Base-by-base conservation (phyloP, 352 stramenopile genomes). In the Phytophthora litchii region DNA sequence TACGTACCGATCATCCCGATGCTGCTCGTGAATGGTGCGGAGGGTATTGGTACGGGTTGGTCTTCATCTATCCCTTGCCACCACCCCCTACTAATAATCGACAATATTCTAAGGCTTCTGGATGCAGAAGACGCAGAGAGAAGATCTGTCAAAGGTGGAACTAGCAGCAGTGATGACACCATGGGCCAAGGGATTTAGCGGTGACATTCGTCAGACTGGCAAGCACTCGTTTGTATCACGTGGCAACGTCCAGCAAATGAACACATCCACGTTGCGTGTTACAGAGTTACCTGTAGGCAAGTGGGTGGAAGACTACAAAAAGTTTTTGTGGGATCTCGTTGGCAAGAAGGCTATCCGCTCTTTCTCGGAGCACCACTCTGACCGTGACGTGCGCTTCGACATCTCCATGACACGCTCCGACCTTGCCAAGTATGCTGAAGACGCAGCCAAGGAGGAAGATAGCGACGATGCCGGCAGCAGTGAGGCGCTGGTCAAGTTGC, bases 231-330 rank as follows among this genome's bases (percentile, higher is more conserved):
- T 92, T 48, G 58, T 83, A 29, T 92, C 92, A 16, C 72, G 85
- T 10, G 92, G 91, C 5, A 76, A 71, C 27, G 70, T 94, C 9
- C 54, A 84, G 13, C 74, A 87, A 32, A 68, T 95, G 10, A 90
- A 98, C 67, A 89, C 97, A 4, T 95, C 88, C n/a, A 98, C 96
- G 8, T 68, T 99, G 11, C 64, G 90, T 4, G 98, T 99, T 50
- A 92, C 86, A 8, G 98, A 99, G 81, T 67, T 99, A 4, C 97
- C 98, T 0, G 76, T 99, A 3, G 89, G 92, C 17, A 97, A 90
- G 55, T 99, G 97, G 97, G 99, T 98, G 3, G 96, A 99, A 56
- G 96, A 99, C 71, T 99, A 99, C 84, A 99, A 99, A 74, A 83
- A 89, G 37, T 92, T 97, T 19, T 64, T 99, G 23, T 98, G 98